Evolutionary conservation across 169 alveolate genomes (phyloP), one percentile per base, ranked within the genome.

Genomic region (Plasmodium yoelii): DNA sequence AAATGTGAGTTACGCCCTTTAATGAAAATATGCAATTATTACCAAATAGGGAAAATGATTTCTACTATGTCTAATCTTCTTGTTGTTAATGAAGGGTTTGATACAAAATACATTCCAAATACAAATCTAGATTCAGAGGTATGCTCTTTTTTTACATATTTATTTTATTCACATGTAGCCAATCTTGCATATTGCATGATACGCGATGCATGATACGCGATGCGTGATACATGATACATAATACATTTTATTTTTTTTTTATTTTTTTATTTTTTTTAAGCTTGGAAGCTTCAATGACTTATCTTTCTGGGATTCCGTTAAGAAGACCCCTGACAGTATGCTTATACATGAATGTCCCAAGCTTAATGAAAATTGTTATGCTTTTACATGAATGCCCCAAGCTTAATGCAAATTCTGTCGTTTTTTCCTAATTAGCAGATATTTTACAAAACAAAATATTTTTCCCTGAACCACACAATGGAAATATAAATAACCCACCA

Each of bases 1-100:
- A 80, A 28, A 46, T 80, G 90, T 67, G 90, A 80, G 15, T 67
- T 80, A 46, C 82, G 90, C 2, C 90, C 90, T 44, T 61, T 80
- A 2, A 80, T 80, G 90, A 69, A 70, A 55, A 46, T 80, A 24
- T 80, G 90, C 22, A 28, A 80, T 18, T 80, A 80, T 42, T 13
- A 26, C 13, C 39, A 65, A 65, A 80, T 80, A 51, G 90, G 90
- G 0, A 34, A 67, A 22, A 80, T 80, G 90, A 80, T 80, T 5
- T 80, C 61, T 2, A 80, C 55, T 47, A 60, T 80, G 65, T 71
- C 90, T n/a, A 80, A 80, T 53, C 84, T 80, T 22, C 46, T 55
- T 5, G 82, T 80, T 24, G 80, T 67, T 7, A 84, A 82, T 1
- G 90, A 80, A 24, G 90, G 90, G 1, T 67, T 80, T 49, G 90